phyloP scores from a whole-genome alignment of 176 grass and related monocot genomes.

The Hsuehochloa calcarea region DNA sequence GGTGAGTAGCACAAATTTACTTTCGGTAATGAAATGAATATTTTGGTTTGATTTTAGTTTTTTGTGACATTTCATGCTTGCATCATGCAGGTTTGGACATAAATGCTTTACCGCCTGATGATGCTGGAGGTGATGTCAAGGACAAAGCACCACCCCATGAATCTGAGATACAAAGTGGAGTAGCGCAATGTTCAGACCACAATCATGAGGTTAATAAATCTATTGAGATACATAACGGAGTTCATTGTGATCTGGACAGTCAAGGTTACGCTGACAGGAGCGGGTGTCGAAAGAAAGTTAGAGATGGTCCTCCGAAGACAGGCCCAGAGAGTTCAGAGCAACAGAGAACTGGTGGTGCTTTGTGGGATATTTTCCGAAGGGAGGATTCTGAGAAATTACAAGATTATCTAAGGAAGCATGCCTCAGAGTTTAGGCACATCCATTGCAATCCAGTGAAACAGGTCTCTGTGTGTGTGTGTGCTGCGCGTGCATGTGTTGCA shows the following conservation, averaged over 20 bases:
- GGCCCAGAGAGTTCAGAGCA: neutral
- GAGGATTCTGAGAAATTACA: slow-evolving; percentile 51
- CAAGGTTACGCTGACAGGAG: neutral
- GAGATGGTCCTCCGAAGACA: slow-evolving; percentile 2
- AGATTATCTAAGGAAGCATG: slow-evolving; percentile 54
- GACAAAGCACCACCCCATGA: slow-evolving; percentile 11
- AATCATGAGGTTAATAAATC: neutral
- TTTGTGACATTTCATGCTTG: neutral
- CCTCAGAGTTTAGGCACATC: slow-evolving; percentile 53
- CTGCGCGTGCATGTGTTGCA: too few relatives aligned
- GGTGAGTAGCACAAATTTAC: neutral
- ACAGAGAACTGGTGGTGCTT: slow-evolving; percentile 39
- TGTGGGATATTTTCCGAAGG: slow-evolving; percentile 75
- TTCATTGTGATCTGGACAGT: neutral
- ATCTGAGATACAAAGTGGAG: slow-evolving; percentile 21
- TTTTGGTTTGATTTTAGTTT: neutral
- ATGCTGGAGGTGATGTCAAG: neutral
- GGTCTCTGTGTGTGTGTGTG: neutral
- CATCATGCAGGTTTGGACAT: slow-evolving; percentile 31
- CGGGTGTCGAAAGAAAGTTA: neutral
- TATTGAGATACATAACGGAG: neutral
- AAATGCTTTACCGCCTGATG: slow-evolving; percentile 27
- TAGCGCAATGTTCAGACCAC: neutral
- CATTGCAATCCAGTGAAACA: slow-evolving; percentile 56
- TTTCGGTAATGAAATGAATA: neutral